Conservation (phyloP, 2,329 filamentous ascomycete species). For the Neofusicoccum cordaticola region DNA sequence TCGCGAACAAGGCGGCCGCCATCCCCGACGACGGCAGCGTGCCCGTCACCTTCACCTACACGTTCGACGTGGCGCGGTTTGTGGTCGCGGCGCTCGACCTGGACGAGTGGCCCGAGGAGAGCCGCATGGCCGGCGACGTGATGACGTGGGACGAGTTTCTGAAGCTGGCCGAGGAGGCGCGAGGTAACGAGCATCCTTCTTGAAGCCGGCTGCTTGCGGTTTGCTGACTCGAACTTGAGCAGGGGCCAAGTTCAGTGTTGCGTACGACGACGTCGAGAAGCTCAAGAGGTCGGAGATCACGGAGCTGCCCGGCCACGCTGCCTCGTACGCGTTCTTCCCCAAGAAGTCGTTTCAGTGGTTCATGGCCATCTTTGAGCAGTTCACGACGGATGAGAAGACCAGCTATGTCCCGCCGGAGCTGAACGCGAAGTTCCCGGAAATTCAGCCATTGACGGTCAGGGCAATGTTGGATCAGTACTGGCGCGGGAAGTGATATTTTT, state of each 20-base stretch:
- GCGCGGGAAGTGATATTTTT: neutral
- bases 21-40: constrained; percentile 51
- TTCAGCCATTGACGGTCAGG: neutral
- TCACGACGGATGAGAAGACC: neutral
- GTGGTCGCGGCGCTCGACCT: constrained; percentile 43
- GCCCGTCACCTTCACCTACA: constrained; percentile 48
- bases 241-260: constrained; percentile 21
- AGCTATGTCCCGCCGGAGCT: neutral
- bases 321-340: constrained; percentile 21
- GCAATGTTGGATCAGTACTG: neutral
- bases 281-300: constrained; percentile 20
- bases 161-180: constrained; percentile 15
- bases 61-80: constrained; percentile 49
- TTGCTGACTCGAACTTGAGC: neutral
- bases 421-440: neutral
- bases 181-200: neutral
- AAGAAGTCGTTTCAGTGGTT: constrained; percentile 18
- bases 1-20: constrained; percentile 33
- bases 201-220: too few relatives aligned
- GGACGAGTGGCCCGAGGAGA: constrained; percentile 43
- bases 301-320: constrained; percentile 19
- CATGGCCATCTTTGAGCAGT: constrained; percentile 7
- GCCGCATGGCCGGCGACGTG: constrained; percentile 20
- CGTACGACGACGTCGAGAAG: constrained; percentile 22
- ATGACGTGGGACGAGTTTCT: constrained; percentile 21